phyloP scores from a whole-genome alignment of 164 flowering plant genomes.

The Stephania cephalantha region DNA sequence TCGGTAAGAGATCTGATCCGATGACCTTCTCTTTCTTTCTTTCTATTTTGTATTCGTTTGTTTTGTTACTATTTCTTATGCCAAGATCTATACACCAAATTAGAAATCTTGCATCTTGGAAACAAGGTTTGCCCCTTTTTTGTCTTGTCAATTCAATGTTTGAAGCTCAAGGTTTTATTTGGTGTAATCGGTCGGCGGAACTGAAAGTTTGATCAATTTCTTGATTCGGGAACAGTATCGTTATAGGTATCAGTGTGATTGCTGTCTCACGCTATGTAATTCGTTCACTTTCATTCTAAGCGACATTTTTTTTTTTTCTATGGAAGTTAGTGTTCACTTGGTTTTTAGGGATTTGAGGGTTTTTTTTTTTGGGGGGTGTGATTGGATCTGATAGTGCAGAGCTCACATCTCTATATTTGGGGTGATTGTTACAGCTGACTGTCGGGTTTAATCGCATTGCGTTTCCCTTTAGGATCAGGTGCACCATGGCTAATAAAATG shows the following conservation, averaged over 20 bases:
- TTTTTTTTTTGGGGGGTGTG: background rate
- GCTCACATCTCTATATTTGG: background rate
- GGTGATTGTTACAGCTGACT: background rate
- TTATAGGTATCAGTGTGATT: background rate
- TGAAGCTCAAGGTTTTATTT: background rate
- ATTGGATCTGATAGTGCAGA: background rate
- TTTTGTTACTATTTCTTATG: slow-evolving; percentile 1
- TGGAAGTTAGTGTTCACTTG: background rate
- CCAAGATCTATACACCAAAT: background rate
- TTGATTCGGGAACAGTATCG: background rate
- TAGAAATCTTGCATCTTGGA: background rate
- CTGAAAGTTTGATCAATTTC: background rate
- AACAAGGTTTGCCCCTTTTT: background rate
- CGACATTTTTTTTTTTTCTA: background rate
- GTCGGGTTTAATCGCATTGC: background rate
- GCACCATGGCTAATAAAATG: slow-evolving; percentile 51
- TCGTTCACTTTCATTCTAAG: background rate
- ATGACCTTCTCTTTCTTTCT: background rate
- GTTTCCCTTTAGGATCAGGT: slow-evolving; percentile 18
- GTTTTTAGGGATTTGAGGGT: background rate
- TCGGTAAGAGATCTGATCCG: slow-evolving; percentile 16
- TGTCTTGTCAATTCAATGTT: background rate
- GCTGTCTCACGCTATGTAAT: background rate
- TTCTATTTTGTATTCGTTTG: background rate
- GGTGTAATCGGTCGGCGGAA: background rate